Evolutionary conservation across 1,139 yeast genomes (phyloP), one percentile per base, ranked within the genome.

Genomic region (Candida sojae): DNA sequence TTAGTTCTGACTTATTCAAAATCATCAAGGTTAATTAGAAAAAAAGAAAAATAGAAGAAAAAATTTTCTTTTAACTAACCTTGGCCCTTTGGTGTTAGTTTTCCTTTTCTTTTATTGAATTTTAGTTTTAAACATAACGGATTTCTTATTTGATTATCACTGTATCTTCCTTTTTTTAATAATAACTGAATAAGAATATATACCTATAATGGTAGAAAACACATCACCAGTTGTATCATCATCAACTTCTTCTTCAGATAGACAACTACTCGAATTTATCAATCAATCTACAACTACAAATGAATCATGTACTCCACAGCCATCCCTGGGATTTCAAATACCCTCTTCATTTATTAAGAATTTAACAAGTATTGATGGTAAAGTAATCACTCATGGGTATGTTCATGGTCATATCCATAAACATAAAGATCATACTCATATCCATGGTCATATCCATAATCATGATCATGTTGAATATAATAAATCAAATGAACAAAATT

Each of bases 341-440:
- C 46, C 47, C 4, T 30, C 35, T 9, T 7, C 40, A 7, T 13
- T 36, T 4, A 21, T 45, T 21, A 45, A 41, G 10, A 44, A 39
- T 12, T 41, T 43, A 10, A 12, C 32, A 28, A 38, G 25, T 12
- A 25, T 40, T n/a, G 48, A 50, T 33, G 43, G 43, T 12, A 43
- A 40, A n/a, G 33, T 52, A 6, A 36, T 53, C 29, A 69, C 75
- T 13, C 80, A 80, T 53, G 86, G 87, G 12, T 74, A 79, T 42
- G 84, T 83, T 13, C 88, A 84, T 63, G 88, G 88, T 1, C 88
- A 84, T 58, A 82, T 84, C 32, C 88, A 84, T 62, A 81, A 79
- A 57, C 86, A 82, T 58, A 73, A 76, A 52, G 81, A 82, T 57
- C 82, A 83, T 58, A 82, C 87, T 7, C 85, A 83, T 55, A 82